Evolutionary conservation across 495 filamentous ascomycete genomes (phyloP), one percentile per base, ranked within the genome.

Genomic region (Wilcoxina mikolae): DNA sequence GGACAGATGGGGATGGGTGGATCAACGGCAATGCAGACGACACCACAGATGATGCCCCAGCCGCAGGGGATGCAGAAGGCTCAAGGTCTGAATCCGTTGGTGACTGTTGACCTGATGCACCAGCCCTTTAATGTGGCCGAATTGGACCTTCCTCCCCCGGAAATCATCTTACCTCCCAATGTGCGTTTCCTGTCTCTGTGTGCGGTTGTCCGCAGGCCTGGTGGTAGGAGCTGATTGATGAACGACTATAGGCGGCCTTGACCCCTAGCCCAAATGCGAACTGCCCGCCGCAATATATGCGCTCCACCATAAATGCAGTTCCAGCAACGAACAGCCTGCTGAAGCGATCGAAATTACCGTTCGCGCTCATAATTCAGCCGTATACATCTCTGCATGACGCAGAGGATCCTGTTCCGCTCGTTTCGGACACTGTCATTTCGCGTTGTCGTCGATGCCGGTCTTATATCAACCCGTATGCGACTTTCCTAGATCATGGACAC

Each of bases 381-480:
- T 98, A 95, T 62, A 85, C 78, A 24, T 79, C 93, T 15, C 79
- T 98, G 23, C 93, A 95, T 65, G 91, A 98, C 67, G 73, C 80
- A 4, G 91, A 95, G 63, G 93, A 95, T 61, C 77, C 79, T 18
- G 80, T 98, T 4, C 91, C 93, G 4, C 79, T 98, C 43, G 85
- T 95, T 25, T 83, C 90, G 42, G 91, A 98, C 68, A 93, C 95
- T 68, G 87, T 98, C 53, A 98, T 98, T 64, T 90, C 89, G 33
- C 80, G 91, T 64, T 98, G 91, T 72, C 76, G 91, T 67, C 81
- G 91, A 64, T 98, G 91, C 69, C 78, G 90, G 55, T 89, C 90
- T 41, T 96, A 96, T 65, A 96, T 96, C 73, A 95, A 96, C 68
- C 88, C 91, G 20, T 98, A 90, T 55, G 91, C 89, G 42, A 86